A percentile compares a stretch with the other conserved stretches of the same genome.
These are phyloP conservation scores for Lotmaria passim DNA, from an alignment of 208 protist genomes.

Conservation along the genomic window DNA sequence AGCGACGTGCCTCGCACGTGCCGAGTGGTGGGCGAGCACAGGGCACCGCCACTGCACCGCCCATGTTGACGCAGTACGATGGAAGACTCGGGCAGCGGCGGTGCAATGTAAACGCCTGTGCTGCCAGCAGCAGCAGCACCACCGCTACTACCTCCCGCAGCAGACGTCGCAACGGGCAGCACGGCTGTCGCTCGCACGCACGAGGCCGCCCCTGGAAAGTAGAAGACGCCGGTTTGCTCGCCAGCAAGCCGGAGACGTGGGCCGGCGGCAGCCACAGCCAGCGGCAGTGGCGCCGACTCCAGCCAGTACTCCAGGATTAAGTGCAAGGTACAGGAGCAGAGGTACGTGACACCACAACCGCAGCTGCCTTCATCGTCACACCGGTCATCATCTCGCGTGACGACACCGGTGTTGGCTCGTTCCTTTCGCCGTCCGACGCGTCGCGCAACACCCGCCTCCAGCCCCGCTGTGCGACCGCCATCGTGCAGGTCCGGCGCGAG, in stretches of 20 bases:
- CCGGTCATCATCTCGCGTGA: too few relatives aligned
- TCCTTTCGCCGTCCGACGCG: not conserved
- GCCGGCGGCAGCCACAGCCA: slow-evolving; percentile 26
- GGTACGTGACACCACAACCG: too few relatives aligned
- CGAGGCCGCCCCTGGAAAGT: slow-evolving; percentile 24
- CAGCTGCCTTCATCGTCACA: too few relatives aligned
- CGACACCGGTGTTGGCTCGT: not conserved
- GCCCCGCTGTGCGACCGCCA: not conserved
- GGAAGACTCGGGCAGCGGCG: not conserved
- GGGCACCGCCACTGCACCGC: not conserved
- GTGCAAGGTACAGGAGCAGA: not conserved
- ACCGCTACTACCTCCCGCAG: not conserved
- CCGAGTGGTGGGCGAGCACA: not conserved
- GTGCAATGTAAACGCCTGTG: not conserved
- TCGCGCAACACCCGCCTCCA: not conserved
- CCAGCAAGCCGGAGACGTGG: slow-evolving; percentile 9
- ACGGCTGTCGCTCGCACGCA: not conserved
- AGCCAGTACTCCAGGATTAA: slow-evolving; percentile 9
- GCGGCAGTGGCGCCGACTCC: slow-evolving; percentile 7
- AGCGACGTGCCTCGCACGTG: slow-evolving; percentile 15
- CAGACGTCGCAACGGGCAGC: not conserved
- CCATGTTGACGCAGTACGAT: not conserved
- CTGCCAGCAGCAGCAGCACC: not conserved
- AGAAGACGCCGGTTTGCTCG: slow-evolving; percentile 17
- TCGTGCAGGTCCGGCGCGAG: slow-evolving; percentile 6